Conservation (phyloP, 1,284 basidiomycete species). For the Trametes versicolor region DNA sequence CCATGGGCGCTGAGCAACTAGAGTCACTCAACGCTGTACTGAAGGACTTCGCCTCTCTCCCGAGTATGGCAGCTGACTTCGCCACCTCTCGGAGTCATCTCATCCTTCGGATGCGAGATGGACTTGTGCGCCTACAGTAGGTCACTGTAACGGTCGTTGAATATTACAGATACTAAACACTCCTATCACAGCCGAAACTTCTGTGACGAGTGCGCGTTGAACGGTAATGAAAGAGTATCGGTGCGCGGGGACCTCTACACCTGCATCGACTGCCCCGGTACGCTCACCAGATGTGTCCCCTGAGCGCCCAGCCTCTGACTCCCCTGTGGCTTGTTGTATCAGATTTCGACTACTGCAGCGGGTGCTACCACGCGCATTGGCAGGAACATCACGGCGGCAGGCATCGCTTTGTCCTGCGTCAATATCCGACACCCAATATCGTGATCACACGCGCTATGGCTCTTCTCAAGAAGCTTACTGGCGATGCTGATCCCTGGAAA, state of each 20-base stretch:
- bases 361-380: not conserved
- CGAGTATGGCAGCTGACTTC: not conserved
- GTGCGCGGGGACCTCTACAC: constrained; percentile 2
- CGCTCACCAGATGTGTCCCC: not conserved
- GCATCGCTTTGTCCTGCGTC: constrained; percentile 7
- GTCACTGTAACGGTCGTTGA: not conserved
- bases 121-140: not conserved
- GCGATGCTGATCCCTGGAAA: constrained; percentile 2
- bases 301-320: not conserved
- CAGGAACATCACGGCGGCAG: not conserved
- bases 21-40: not conserved
- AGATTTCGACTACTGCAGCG: constrained; percentile 16
- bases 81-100: constrained; percentile 1
- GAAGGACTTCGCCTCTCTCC: not conserved
- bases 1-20: not conserved
- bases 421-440: not conserved
- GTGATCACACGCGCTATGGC: not conserved
- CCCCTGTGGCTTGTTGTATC: not conserved
- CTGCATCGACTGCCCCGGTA: constrained; percentile 15
- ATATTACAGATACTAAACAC: too few relatives aligned
- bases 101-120: not conserved
- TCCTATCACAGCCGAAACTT: not conserved
- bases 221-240: not conserved
- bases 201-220: not conserved
- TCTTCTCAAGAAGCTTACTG: not conserved